Conservation (phyloP, 2,329 filamentous ascomycete genomes). For the Alternaria burnsii region DNA sequence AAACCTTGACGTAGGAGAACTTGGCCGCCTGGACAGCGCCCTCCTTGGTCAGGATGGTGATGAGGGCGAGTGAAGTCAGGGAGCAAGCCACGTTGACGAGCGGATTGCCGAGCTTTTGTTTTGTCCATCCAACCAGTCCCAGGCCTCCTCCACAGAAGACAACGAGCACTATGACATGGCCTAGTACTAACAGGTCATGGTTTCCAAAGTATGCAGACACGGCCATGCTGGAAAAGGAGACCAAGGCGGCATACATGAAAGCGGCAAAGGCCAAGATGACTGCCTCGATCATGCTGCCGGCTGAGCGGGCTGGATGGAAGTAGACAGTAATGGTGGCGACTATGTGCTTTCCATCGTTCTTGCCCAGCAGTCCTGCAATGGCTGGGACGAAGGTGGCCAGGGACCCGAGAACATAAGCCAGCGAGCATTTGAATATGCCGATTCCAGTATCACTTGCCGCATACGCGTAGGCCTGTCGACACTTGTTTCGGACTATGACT, state of each 20-base stretch:
- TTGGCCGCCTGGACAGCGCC: constrained; percentile 83
- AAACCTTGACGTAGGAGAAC: constrained; percentile 84
- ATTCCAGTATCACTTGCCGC: constrained; percentile 76
- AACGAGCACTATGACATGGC: constrained; percentile 80
- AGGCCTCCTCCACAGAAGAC: constrained; percentile 87
- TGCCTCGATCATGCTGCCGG: constrained; percentile 90
- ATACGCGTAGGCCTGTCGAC: constrained; percentile 64
- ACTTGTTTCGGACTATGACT: constrained; percentile 43
- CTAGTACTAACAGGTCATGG: constrained; percentile 71
- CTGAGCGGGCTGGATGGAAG: constrained; percentile 87
- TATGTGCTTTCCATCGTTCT: constrained; percentile 91
- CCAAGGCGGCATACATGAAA: constrained; percentile 77
- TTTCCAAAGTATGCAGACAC: constrained; percentile 80
- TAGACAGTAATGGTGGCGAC: constrained; percentile 94
- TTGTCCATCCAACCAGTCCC: constrained; percentile 87
- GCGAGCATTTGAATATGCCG: constrained; percentile 86
- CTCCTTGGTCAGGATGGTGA: constrained; percentile 90
- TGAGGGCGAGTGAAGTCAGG: constrained; percentile 85
- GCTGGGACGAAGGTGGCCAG: constrained; percentile 82
- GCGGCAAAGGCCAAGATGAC: constrained; percentile 78
- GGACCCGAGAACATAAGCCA: constrained; percentile 88
- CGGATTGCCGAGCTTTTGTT: constrained; percentile 79
- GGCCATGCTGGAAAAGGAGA: constrained; percentile 88
- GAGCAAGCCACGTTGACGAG: constrained; percentile 83
- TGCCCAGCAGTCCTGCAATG: constrained; percentile 76